Conservation (phyloP, 257 asterid genomes). For the Ajuga chamaepitys region DNA sequence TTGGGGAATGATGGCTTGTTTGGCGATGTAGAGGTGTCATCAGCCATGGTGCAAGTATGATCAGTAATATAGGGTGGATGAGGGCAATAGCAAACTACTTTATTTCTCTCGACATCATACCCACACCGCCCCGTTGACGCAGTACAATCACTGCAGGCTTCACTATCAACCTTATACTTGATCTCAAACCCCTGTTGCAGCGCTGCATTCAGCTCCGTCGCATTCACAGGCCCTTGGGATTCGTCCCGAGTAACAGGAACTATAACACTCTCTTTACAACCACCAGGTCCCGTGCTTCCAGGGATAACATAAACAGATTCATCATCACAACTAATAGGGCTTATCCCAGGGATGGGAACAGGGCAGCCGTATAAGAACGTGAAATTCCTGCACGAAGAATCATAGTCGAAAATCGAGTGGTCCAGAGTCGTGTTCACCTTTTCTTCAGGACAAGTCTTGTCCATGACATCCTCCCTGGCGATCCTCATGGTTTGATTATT, state of each 20-base stretch:
- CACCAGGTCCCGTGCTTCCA: conserved; percentile 34
- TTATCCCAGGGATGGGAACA: background rate
- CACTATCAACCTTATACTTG: conserved; percentile 36
- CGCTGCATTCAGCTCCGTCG: conserved; percentile 16
- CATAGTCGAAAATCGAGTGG: conserved; percentile 35
- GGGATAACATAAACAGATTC: conserved; percentile 21
- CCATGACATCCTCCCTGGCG: conserved; percentile 45
- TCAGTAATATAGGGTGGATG: conserved; percentile 22
- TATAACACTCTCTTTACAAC: conserved; percentile 32
- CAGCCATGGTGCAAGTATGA: conserved; percentile 20
- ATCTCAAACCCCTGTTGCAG: conserved; percentile 44
- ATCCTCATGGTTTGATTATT: conserved; percentile 30
- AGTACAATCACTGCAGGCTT: conserved; percentile 37
- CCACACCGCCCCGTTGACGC: conserved; percentile 55
- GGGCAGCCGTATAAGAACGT: conserved; percentile 41
- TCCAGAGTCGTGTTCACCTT: conserved; percentile 52
- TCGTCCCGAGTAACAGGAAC: conserved; percentile 32
- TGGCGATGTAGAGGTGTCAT: conserved; percentile 1
- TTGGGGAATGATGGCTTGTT: background rate
- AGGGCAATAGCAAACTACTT: conserved; percentile 48
- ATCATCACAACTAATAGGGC: conserved; percentile 19
- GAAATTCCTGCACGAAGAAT: conserved; percentile 17
- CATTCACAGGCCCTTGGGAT: background rate
- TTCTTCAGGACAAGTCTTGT: conserved; percentile 32
- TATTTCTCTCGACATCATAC: conserved; percentile 15